Evolutionary conservation across 352 stramenopile species (phyloP).

Genomic region (Globisporangium carolinianum): DNA sequence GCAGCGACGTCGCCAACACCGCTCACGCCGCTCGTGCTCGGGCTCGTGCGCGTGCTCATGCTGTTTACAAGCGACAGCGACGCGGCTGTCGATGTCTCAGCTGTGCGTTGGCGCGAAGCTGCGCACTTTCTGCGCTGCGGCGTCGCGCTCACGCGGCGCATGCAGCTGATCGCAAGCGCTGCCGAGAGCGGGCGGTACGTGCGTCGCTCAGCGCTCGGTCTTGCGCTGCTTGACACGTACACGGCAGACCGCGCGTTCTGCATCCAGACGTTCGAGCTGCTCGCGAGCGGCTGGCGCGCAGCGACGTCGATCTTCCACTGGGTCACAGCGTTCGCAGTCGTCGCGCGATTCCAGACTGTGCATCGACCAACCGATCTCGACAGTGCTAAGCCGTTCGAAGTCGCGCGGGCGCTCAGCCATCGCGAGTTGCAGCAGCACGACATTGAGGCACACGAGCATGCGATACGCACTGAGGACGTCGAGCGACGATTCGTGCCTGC

Average conservation of each 20-base stretch:
- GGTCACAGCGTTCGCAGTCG: slow-evolving; percentile 33
- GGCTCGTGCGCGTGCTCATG: slow-evolving; percentile 65
- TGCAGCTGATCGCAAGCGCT: slow-evolving; percentile 44
- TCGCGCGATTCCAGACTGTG: slow-evolving; percentile 36
- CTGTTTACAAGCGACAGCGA: slow-evolving; percentile 53
- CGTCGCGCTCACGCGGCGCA: slow-evolving; percentile 33
- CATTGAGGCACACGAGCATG: slow-evolving; percentile 25
- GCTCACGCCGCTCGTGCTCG: slow-evolving; percentile 51
- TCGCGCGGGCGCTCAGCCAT: slow-evolving; percentile 23
- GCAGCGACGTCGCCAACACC: slow-evolving; percentile 11
- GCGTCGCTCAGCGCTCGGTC: slow-evolving; percentile 26
- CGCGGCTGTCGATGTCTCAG: slow-evolving; percentile 41
- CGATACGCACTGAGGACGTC: slow-evolving; percentile 19
- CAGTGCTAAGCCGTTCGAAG: slow-evolving; percentile 23
- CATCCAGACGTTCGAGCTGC: slow-evolving; percentile 32
- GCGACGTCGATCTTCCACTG: slow-evolving; percentile 53
- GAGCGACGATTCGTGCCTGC: slow-evolving; percentile 58
- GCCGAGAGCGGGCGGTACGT: slow-evolving; percentile 25
- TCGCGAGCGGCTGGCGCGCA: slow-evolving; percentile 41
- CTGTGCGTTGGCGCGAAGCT: slow-evolving; percentile 55
- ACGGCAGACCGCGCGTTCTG: slow-evolving; percentile 40
- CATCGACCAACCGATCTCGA: slow-evolving; percentile 15
- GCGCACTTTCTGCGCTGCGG: slow-evolving; percentile 45
- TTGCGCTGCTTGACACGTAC: slow-evolving; percentile 38
- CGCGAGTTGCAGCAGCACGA: slow-evolving; percentile 34